Conservation (phyloP, 2,329 filamentous ascomycete species). For the Pyricularia grisea region DNA sequence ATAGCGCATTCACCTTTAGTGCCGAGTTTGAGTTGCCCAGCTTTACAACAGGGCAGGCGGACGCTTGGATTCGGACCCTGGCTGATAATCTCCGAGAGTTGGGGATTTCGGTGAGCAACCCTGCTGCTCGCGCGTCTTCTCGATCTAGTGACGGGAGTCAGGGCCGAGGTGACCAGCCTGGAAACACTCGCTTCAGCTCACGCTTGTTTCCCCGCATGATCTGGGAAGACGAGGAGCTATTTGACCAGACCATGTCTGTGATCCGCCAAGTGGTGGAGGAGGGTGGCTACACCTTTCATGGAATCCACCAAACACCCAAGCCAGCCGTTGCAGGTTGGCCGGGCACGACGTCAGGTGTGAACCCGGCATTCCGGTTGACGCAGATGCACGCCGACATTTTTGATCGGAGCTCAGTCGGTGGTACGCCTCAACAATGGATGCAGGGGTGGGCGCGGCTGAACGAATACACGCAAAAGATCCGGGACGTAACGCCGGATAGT, state of each 20-base stretch:
- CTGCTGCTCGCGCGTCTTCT: constrained; percentile 3
- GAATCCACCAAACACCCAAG: constrained; percentile 13
- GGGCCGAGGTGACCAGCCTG: constrained; percentile 13
- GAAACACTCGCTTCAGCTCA: constrained; percentile 14
- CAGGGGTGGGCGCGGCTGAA: neutral
- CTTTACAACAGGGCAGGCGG: constrained; percentile 14
- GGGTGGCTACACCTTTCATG: constrained; percentile 17
- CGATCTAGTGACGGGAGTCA: constrained; percentile 1
- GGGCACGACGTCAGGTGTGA: constrained; percentile 14
- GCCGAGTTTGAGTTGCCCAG: constrained; percentile 23
- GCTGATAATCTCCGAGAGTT: constrained; percentile 20
- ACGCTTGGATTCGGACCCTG: constrained; percentile 22
- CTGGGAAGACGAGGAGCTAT: constrained; percentile 11
- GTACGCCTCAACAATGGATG: neutral
- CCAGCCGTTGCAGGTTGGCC: constrained; percentile 13
- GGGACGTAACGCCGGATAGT: constrained; percentile 7
- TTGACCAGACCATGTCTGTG: constrained; percentile 11
- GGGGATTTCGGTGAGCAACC: constrained; percentile 16
- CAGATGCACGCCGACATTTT: constrained; percentile 10
- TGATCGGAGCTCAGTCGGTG: constrained; percentile 1
- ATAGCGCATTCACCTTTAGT: constrained; percentile 20
- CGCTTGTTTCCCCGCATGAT: constrained; percentile 15
- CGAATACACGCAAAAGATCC: constrained; percentile 5
- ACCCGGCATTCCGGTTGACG: constrained; percentile 9
- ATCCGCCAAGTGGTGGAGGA: constrained; percentile 14